Conservation (phyloP, 345 rosid genomes). For the Isatis tinctoria region DNA sequence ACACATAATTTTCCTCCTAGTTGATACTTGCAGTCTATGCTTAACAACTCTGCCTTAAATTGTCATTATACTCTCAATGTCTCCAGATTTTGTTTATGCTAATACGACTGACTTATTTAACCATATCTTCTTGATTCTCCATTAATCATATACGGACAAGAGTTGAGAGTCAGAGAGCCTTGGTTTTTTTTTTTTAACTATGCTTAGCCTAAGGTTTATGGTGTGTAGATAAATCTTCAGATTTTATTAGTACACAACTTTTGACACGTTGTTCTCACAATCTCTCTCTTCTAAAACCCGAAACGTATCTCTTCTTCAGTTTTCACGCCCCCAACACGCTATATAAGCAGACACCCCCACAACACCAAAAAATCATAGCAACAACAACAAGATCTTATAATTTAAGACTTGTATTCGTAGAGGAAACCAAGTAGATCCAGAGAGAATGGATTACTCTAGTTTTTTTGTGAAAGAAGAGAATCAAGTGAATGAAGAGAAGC, state of each 20-base stretch:
- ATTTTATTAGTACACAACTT: not conserved
- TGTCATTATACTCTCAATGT: not conserved
- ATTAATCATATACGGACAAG: conserved; percentile 9
- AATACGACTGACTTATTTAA: not conserved
- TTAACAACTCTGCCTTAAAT: not conserved
- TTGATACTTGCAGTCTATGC: not conserved
- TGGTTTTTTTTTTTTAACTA: not conserved
- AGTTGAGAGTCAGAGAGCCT: not conserved
- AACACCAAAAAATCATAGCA: not conserved
- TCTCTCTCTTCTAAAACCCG: not conserved
- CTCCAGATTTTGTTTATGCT: not conserved
- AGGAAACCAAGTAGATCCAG: not conserved
- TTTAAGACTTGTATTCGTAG: not conserved
- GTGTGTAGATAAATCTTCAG: not conserved
- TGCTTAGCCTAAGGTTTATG: not conserved
- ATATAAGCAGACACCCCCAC: not conserved
- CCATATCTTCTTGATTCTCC: conserved; percentile 13
- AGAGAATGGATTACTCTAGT: not conserved
- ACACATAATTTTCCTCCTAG: not conserved
- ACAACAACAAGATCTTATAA: not conserved
- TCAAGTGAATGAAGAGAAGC: conserved; percentile 9
- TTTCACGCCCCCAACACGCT: not conserved
- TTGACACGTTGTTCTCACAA: conserved; percentile 17
- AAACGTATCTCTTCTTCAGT: not conserved
- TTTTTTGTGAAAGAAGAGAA: not conserved